Base-by-base conservation (phyloP, 2,329 filamentous ascomycete genomes). In the Clarireedia monteithiana region DNA sequence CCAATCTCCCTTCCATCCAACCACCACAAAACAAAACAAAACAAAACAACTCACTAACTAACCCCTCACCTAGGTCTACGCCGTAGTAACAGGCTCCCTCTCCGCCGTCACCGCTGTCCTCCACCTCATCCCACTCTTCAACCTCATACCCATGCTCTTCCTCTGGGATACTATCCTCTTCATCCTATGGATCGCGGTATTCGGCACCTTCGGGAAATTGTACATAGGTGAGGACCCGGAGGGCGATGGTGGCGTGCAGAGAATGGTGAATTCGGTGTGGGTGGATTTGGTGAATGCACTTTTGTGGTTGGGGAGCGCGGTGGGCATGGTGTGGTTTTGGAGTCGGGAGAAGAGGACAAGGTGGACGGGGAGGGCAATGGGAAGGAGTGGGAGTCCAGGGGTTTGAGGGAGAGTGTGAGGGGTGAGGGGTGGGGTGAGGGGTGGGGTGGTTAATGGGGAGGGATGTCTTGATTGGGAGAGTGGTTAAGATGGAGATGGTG, bases 191-290 rank as follows among this genome's bases (percentile, higher is more conserved):
- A 82, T 90, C 58, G 81, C 84, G 2, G 77, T 94, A 5, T 95
- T 95, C 69, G 91, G 89, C 17, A 74, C 94, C 58, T 96, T 96
- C 68, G 91, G 85, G 53, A 83, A 79, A 64, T 73, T 92, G 77
- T 96, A 86, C 75, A 87, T 95, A 67, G 71, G 81, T 53, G 84
- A 84, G 65, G 70, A 89, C 57, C 70, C 84, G 0, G 76, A 86
- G 68, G 84, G 83, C 14, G 78, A 88, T 67, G 64, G 65, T 42
- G 83, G 79, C 50, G 78, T 92, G 56, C 73, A 76, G 62, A 80
- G 88, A 56, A 95, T 96, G 90, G 90, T 91, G 74, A 84, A 85
- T 67, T 88, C 89, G 5, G 88, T 94, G 15, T 95, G 89, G 88
- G 77, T 95, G 47, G 87, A 92, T 69, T 71, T 95, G 50, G 75